phyloP scores from a whole-genome alignment of 169 alveolate genomes.

The Eimeria sp. region DNA sequence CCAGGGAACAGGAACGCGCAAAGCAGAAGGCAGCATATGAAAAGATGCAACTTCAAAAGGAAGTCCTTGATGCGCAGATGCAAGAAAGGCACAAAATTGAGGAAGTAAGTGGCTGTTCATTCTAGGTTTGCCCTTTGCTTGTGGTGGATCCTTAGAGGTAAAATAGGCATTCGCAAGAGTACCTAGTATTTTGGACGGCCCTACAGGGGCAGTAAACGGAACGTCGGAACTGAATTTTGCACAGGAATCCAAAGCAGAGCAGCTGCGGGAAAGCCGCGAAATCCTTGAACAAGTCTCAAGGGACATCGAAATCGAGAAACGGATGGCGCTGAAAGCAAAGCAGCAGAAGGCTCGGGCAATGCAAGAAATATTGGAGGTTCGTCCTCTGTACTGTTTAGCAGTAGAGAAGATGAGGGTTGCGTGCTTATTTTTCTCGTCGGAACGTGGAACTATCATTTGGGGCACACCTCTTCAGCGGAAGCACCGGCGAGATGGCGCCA shows the following conservation, averaged over 20 bases:
- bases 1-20: slow-evolving; percentile 48
- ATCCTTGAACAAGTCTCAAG: slow-evolving; percentile 62
- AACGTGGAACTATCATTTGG: not conserved
- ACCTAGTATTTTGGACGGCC: not conserved
- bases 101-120: slow-evolving; percentile 31
- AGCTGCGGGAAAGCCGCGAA: slow-evolving; percentile 61
- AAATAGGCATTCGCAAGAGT: not conserved
- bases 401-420: not conserved
- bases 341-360: slow-evolving; percentile 68
- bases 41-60: slow-evolving; percentile 67
- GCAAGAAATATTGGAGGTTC: slow-evolving; percentile 71
- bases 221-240: not conserved
- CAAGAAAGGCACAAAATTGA: slow-evolving; percentile 56
- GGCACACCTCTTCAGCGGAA: not conserved
- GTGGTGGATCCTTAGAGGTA: not conserved
- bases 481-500: not conserved
- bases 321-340: slow-evolving; percentile 47
- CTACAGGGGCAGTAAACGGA: not conserved
- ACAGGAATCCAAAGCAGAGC: slow-evolving; percentile 67
- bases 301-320: slow-evolving; percentile 45
- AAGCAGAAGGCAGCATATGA: slow-evolving; percentile 38
- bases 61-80: slow-evolving; percentile 71
- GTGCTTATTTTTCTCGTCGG: not conserved
- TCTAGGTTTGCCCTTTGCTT: not conserved
- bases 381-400: not conserved